Evolutionary conservation across 768 basidiomycete genomes (phyloP), one percentile per base, ranked within the genome.

Genomic region (Rhizopogon roseolus): DNA sequence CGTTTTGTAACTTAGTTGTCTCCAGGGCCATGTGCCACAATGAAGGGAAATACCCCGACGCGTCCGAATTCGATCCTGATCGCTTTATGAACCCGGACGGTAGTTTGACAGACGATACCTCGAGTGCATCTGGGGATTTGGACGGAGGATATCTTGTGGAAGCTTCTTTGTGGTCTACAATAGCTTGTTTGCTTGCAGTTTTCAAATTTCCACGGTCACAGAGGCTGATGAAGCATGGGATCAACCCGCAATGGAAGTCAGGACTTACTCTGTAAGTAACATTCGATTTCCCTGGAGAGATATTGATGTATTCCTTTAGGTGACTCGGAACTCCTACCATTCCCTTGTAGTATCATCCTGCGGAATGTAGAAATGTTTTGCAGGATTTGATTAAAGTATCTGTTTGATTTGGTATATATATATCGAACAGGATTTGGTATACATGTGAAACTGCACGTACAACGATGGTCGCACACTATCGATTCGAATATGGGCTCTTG

Each of bases 61-160:
- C 74, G 6, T 70, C 71, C 11, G 60, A 59, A 32, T 76, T 75
- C 58, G 53, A 54, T 11, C 75, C 75, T 1, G 72, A 73, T 49
- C 64, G 71, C 13, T 75, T 76, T 50, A 49, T 74, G 9, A 67
- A 73, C 37, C 3, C 40, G 9, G 29, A 29, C 29, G 29, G 9
- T 29, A 29, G 7, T 9, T 6, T 29, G 5, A 29, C 29, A 29
- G 49, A 64, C 19, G 62, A 57, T 1, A 55, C 50, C 5, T 54
- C 61, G 36, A 61, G 53, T 8, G 43, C 41, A 50, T 4, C n/a
- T n/a, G n/a, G n/a, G n/a, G n/a, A n/a, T n/a, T n/a, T n/a, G n/a
- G n/a, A n/a, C n/a, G n/a, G n/a, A n/a, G n/a, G n/a, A n/a, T n/a
- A n/a, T n/a, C n/a, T n/a, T n/a, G n/a, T n/a, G n/a, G 54, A 60